Base-by-base conservation (phyloP, 306 rosid genomes). In the Prunus padus region DNA sequence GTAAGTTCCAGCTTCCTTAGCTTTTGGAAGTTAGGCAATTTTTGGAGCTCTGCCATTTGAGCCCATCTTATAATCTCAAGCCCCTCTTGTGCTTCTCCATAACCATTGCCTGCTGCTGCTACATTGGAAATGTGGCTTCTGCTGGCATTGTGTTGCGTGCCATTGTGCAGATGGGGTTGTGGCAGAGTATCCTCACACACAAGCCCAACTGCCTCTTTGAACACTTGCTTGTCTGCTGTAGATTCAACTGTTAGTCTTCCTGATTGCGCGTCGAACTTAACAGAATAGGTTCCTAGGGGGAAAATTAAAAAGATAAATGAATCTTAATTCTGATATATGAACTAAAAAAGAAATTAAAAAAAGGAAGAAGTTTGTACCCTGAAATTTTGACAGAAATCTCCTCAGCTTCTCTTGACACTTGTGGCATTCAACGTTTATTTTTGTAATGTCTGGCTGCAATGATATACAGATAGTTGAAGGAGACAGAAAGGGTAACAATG, bases 11-110 rank as follows among this genome's bases (percentile, higher is more conserved):
- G 26, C 40, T 26, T 60, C 65, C 16, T 28, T 26, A 60, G 65
- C 37, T 30, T 60, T 4, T 60, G 65, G 65, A 60, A 25, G 40
- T 60, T 26, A 18, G 65, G 65, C 12, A 57, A 26, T 57, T 57
- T 57, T 11, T 57, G 33, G 64, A 57, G 64, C 64, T 57, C 64
- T 25, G 30, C 64, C 64, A 57, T 57, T 57, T 57, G 64, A 23
- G 65, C 65, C 65, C 65, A 60, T 25, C 65, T 60, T 11, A 57
- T 57, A 2, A 57, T 25, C 64, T 57, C 64, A 57, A 57, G 64
- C 64, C 64, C 64, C 4, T 23, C 33, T 57, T 57, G 64, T 57
- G 64, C 30, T 23, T 33, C 50, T 45, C 3, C 50, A 45, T 45
- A 9, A 12, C 50, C 50, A 45, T 33, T 33, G 40, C 40, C 40